These are phyloP conservation scores for Gyrodon lividus DNA, from an alignment of 768 basidiomycete genomes.

Conservation along the genomic window DNA sequence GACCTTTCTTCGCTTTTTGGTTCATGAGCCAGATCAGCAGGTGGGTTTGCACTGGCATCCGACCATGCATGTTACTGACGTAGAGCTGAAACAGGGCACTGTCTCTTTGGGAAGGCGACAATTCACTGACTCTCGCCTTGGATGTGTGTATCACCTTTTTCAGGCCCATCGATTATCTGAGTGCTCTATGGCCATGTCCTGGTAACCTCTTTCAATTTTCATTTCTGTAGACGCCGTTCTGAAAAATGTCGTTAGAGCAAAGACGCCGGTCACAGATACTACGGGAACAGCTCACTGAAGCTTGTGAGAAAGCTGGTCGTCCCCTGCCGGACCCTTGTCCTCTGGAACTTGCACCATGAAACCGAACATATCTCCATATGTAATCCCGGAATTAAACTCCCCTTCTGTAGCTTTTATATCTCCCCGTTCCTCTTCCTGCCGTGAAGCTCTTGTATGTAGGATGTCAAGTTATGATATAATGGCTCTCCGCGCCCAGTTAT, in stretches of 20 bases:
- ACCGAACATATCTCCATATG: not conserved
- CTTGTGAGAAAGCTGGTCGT: slow-evolving; percentile 50
- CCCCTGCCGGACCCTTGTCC: slow-evolving; percentile 39
- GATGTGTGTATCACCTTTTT: slow-evolving; percentile 63
- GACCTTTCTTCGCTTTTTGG: slow-evolving; percentile 74
- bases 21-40: slow-evolving; percentile 70
- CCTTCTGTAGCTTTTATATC: not conserved
- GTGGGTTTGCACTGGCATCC: slow-evolving; percentile 29
- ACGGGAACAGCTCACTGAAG: slow-evolving; percentile 43
- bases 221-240: not conserved
- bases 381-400: not conserved
- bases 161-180: slow-evolving; percentile 59
- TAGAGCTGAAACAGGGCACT: slow-evolving; percentile 41
- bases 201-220: slow-evolving; percentile 37
- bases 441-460: not conserved
- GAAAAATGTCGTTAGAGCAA: slow-evolving; percentile 42
- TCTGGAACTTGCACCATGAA: slow-evolving; percentile 1
- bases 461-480: not conserved
- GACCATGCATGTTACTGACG: slow-evolving; percentile 12
- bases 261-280: slow-evolving; percentile 46
- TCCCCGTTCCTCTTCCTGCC: not conserved
- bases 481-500: not conserved
- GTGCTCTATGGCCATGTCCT: slow-evolving; percentile 61
- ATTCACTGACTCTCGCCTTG: slow-evolving; percentile 55
- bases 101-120: slow-evolving; percentile 60